Evolutionary conservation across 2,329 filamentous ascomycete genomes (phyloP).

Genomic region (Ceratocystis eucalypticola): DNA sequence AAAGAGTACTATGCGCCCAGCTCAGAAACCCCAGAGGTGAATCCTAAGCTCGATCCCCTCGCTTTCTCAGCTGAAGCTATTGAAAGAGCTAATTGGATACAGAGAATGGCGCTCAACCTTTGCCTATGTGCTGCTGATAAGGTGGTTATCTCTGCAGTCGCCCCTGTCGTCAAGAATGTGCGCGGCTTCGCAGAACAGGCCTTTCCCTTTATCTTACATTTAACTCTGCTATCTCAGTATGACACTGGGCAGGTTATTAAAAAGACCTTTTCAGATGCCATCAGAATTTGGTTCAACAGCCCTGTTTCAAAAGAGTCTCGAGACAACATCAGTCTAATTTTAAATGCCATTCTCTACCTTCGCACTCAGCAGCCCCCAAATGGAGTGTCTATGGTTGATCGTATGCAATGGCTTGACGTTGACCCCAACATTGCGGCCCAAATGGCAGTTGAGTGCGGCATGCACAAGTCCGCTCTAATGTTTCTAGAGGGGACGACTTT

Average conservation of each 20-base stretch:
- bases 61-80: slow-evolving; percentile 31
- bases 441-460: slow-evolving; percentile 63
- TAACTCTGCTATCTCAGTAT: slow-evolving; percentile 59
- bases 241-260: slow-evolving; percentile 47
- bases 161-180: slow-evolving; percentile 51
- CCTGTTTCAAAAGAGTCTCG: slow-evolving; percentile 32
- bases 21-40: slow-evolving; percentile 31
- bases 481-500: slow-evolving; percentile 54
- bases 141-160: slow-evolving; percentile 55
- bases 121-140: slow-evolving; percentile 12
- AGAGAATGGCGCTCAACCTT: slow-evolving; percentile 35
- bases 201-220: slow-evolving; percentile 74
- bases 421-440: slow-evolving; percentile 57
- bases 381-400: slow-evolving; percentile 66
- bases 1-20: slow-evolving; percentile 40
- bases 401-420: slow-evolving; percentile 73
- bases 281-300: slow-evolving; percentile 39
- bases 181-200: slow-evolving; percentile 57
- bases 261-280: slow-evolving; percentile 48
- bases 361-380: slow-evolving; percentile 61
- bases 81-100: slow-evolving; percentile 43
- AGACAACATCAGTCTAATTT: slow-evolving; percentile 68
- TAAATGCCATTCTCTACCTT: slow-evolving; percentile 77
- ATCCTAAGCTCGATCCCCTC: slow-evolving; percentile 16
- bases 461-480: slow-evolving; percentile 76